Evolutionary conservation across 495 filamentous ascomycete genomes (phyloP).

Genomic region (Neurospora sp.): DNA sequence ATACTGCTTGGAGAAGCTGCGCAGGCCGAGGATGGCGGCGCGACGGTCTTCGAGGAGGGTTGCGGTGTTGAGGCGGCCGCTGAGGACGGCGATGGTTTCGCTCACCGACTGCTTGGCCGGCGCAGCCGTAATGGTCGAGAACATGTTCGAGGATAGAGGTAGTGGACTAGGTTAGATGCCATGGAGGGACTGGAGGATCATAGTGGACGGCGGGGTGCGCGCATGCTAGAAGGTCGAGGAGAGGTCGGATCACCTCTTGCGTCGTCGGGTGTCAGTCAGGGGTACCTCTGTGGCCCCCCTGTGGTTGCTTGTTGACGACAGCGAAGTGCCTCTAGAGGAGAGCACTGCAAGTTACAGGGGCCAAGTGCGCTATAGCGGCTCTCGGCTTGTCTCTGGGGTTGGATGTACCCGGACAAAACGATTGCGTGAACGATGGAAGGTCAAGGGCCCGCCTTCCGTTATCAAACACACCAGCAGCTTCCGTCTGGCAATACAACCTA

Average conservation of each 20-base stretch:
- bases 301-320: neutral
- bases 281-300: neutral
- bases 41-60: slow-evolving; percentile 90
- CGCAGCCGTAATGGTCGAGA: slow-evolving; percentile 73
- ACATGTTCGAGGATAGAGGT: slow-evolving; percentile 48
- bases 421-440: neutral
- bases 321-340: neutral
- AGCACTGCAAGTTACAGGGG: neutral
- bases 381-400: neutral
- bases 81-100: slow-evolving; percentile 84
- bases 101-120: slow-evolving; percentile 93
- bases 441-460: neutral
- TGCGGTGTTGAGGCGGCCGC: slow-evolving; percentile 72
- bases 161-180: slow-evolving; percentile 8
- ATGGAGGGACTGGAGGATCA: slow-evolving; percentile 8
- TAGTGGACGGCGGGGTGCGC: neutral
- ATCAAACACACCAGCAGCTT: neutral
- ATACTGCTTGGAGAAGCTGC: slow-evolving; percentile 92
- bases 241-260: neutral
- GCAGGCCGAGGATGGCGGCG: slow-evolving; percentile 80
- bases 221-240: neutral
- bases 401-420: neutral
- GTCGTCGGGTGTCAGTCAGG: neutral
- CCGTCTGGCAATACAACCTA: neutral
- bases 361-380: neutral